A percentile compares a stretch with the other conserved stretches of the same genome.
phyloP scores from a whole-genome alignment of 75 land plant species.

The Larix kaempferi region DNA sequence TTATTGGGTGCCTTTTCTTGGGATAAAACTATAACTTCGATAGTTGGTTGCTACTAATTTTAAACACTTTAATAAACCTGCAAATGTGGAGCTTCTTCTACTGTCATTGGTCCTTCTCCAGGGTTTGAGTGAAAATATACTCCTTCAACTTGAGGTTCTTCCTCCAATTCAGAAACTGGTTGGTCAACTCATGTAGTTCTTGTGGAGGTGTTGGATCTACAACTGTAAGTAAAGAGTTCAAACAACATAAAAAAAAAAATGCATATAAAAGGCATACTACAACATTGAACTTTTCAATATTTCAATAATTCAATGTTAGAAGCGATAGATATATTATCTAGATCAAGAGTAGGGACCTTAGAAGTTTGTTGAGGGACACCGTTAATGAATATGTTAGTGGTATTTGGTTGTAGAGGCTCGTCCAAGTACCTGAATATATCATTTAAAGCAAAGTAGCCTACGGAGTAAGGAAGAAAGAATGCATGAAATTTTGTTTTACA shows the following conservation, averaged over 20 bases:
- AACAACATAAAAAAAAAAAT: not conserved
- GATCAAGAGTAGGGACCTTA: constrained; percentile 20
- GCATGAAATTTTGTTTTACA: too few relatives aligned
- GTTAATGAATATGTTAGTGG: constrained; percentile 12
- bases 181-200: constrained; percentile 22
- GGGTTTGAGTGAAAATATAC: constrained; percentile 27
- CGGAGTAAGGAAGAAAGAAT: constrained; percentile 86
- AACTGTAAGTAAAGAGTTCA: not conserved
- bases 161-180: constrained; percentile 21
- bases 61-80: constrained; percentile 33
- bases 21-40: not conserved
- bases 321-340: constrained; percentile 16
- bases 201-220: constrained; percentile 1
- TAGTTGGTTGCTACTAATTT: constrained; percentile 13
- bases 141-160: constrained; percentile 20
- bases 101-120: constrained; percentile 21
- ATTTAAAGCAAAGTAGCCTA: constrained; percentile 92
- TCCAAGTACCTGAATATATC: constrained; percentile 75
- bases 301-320: not conserved
- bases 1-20: constrained; percentile 52
- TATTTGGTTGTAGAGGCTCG: constrained; percentile 20
- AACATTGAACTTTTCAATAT: not conserved
- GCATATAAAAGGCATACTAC: not conserved
- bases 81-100: constrained; percentile 30
- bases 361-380: constrained; percentile 6